Percentiles rank a stretch among this genome's conserved stretches.
Evolutionary conservation across 2,329 filamentous ascomycete genomes (phyloP).

Genomic region (Neoscytalidium dimidiatum): DNA sequence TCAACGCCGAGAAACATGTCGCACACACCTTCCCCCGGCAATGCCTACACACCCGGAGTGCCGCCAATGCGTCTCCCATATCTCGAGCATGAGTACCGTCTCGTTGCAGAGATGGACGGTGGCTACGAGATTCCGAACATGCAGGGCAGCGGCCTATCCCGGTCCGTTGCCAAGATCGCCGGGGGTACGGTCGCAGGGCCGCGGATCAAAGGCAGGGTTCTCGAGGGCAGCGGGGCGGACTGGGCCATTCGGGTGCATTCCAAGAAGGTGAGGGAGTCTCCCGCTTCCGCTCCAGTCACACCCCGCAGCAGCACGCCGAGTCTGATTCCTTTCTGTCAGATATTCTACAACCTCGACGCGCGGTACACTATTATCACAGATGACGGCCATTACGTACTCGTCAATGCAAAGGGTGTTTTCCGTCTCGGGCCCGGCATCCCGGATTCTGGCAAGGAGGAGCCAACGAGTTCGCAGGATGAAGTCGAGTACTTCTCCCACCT

Average conservation of each 20-base stretch:
- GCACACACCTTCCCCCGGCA: not conserved
- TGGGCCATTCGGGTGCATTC: not conserved
- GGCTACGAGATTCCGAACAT: not conserved
- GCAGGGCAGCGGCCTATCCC: not conserved
- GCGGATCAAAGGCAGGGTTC: not conserved
- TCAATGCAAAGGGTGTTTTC: not conserved
- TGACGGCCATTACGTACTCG: not conserved
- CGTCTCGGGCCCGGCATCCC: not conserved
- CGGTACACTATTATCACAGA: not conserved
- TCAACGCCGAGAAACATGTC: not conserved
- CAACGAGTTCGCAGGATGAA: not conserved
- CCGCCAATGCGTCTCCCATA: not conserved
- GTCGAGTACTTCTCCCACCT: not conserved
- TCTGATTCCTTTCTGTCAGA: not conserved
- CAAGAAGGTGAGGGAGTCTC: not conserved
- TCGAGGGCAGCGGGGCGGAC: not conserved
- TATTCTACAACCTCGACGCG: not conserved
- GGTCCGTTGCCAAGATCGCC: not conserved
- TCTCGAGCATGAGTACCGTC: not conserved
- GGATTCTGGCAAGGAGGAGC: not conserved
- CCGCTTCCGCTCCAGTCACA: not conserved
- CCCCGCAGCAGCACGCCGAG: no score
- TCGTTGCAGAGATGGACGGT: not conserved
- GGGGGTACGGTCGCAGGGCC: not conserved
- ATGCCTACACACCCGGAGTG: not conserved